Percentiles rank a stretch among this genome's conserved stretches.
These are phyloP conservation scores for Colletotrichum graminicola DNA, from an alignment of 2,329 filamentous ascomycete genomes.

Conservation along the genomic window DNA sequence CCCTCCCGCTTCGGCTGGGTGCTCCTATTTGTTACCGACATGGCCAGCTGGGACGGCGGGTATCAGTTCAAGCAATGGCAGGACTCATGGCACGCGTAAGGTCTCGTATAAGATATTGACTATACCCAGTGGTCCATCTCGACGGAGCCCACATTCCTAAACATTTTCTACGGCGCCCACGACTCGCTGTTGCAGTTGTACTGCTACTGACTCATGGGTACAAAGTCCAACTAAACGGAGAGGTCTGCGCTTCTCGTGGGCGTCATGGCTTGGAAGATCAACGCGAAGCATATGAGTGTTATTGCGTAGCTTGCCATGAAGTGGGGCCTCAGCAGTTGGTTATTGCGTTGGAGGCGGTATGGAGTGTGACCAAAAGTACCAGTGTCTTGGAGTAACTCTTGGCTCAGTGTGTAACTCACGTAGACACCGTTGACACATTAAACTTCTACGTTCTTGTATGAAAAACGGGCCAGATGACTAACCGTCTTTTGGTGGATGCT, in stretches of 20 bases:
- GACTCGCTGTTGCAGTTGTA: slow-evolving; percentile 75
- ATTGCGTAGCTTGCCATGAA: slow-evolving; percentile 60
- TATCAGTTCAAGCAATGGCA: slow-evolving; percentile 73
- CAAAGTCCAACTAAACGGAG: slow-evolving; percentile 56
- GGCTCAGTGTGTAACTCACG: background rate
- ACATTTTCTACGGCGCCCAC: slow-evolving; percentile 78
- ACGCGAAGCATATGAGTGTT: slow-evolving; percentile 50
- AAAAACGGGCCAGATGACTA: background rate
- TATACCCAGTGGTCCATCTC: slow-evolving; percentile 62
- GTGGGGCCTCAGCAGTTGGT: slow-evolving; percentile 59
- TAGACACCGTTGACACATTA: background rate
- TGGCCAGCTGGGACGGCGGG: slow-evolving; percentile 71
- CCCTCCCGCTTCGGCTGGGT: slow-evolving; percentile 62
- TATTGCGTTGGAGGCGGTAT: slow-evolving; percentile 57
- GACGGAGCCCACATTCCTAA: slow-evolving; percentile 74
- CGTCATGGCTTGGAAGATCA: slow-evolving; percentile 61
- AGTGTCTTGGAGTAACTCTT: slow-evolving; percentile 37
- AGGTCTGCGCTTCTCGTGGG: slow-evolving; percentile 59
- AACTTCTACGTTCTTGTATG: background rate
- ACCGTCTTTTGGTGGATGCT: background rate
- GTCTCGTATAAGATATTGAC: slow-evolving; percentile 60
- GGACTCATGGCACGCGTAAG: slow-evolving; percentile 54
- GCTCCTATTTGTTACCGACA: slow-evolving; percentile 61
- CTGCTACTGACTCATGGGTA: slow-evolving; percentile 71
- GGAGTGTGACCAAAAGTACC: slow-evolving; percentile 51